Evolutionary conservation across 441 rosid species (phyloP).

Genomic region (Brassica balearica): DNA sequence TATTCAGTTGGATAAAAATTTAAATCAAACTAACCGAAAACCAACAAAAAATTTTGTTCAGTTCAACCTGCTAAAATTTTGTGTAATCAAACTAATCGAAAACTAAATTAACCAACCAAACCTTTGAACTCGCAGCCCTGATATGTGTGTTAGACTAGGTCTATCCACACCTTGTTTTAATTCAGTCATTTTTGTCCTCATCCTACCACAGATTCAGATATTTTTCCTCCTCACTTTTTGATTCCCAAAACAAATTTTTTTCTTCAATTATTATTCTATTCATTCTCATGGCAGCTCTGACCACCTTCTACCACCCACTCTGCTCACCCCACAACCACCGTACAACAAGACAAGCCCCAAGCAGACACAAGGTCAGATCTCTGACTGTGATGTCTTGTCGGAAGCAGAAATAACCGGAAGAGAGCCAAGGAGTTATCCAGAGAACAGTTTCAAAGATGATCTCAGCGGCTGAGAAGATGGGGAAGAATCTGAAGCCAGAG

Average conservation of each 20-base stretch:
- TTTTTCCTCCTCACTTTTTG: slow-evolving; percentile 6
- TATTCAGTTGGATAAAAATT: background rate
- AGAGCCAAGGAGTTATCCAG: slow-evolving; percentile 28
- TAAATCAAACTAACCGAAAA: background rate
- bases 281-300: slow-evolving; percentile 61
- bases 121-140: background rate
- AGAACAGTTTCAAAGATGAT: slow-evolving; percentile 32
- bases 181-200: slow-evolving; percentile 28
- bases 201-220: slow-evolving; percentile 26
- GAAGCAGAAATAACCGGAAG: slow-evolving; percentile 46
- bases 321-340: slow-evolving; percentile 32
- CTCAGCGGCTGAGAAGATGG: slow-evolving; percentile 24
- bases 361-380: slow-evolving; percentile 35
- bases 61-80: background rate
- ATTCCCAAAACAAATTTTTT: background rate
- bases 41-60: background rate
- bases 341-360: slow-evolving; percentile 38
- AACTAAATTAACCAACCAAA: background rate
- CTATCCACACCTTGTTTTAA: slow-evolving; percentile 35
- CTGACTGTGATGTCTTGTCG: slow-evolving; percentile 44
- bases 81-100: background rate
- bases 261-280: slow-evolving; percentile 34
- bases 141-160: slow-evolving; percentile 25
- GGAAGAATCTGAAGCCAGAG: slow-evolving; percentile 56
- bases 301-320: slow-evolving; percentile 44